phyloP scores from a whole-genome alignment of 2,329 filamentous ascomycete species.

The Ophiostoma perfectum region DNA sequence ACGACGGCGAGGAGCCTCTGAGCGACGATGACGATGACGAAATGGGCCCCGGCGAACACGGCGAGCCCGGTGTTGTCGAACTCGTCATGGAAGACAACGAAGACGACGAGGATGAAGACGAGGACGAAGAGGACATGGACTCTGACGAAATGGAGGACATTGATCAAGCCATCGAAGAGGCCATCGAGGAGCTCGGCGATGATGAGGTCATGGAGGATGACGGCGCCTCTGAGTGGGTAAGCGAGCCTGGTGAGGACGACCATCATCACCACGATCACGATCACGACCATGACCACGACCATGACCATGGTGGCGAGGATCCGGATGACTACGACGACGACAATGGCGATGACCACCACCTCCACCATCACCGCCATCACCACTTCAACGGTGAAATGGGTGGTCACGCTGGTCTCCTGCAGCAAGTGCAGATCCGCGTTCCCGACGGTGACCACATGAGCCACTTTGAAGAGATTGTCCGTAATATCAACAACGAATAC shows the following conservation, averaged over 20 bases:
- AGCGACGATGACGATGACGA: constrained; percentile 86
- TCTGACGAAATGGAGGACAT: constrained; percentile 49
- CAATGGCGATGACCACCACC: constrained; percentile 24
- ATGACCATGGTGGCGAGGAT: constrained; percentile 32
- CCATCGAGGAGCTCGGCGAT: constrained; percentile 58
- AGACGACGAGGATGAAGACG: constrained; percentile 49
- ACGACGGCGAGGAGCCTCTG: constrained; percentile 77
- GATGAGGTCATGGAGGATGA: constrained; percentile 56
- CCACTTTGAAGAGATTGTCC: constrained; percentile 35
- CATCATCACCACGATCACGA: constrained; percentile 42
- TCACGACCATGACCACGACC: constrained; percentile 46
- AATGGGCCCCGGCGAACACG: constrained; percentile 78
- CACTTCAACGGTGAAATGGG: constrained; percentile 40
- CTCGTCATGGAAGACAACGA: constrained; percentile 73
- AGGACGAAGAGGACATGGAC: constrained; percentile 42
- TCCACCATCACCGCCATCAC: constrained; percentile 33
- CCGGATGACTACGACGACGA: constrained; percentile 32
- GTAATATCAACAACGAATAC: constrained; percentile 19
- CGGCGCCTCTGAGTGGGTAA: constrained; percentile 57
- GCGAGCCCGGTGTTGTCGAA: constrained; percentile 59
- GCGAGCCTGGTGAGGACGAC: constrained; percentile 52
- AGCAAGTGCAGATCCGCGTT: constrained; percentile 40
- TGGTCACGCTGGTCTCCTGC: background rate
- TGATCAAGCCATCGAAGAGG: constrained; percentile 50
- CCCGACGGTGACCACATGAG: constrained; percentile 51